A percentile compares a stretch with the other conserved stretches of the same genome.
phyloP scores from a whole-genome alignment of 306 rosid genomes.

The Rosa persica region DNA sequence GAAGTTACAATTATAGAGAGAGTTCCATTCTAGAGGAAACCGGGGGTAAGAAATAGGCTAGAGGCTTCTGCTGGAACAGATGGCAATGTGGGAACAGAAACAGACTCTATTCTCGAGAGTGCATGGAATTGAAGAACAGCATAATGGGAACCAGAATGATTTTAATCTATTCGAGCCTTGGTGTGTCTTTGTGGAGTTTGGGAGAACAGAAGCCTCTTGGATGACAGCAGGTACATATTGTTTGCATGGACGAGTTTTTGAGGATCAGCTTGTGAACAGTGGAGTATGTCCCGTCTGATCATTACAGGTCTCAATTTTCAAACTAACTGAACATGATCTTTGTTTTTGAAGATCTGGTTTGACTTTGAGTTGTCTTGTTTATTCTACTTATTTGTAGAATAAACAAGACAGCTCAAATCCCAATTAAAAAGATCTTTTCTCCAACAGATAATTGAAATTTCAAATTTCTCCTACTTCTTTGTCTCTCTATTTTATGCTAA shows the following conservation, averaged over 20 bases:
- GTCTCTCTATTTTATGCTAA: too few species aligned
- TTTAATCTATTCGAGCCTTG: conserved; percentile 49
- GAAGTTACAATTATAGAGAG: conserved; percentile 26
- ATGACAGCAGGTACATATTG: conserved; percentile 73
- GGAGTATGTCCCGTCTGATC: conserved; percentile 55
- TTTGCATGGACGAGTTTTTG: conserved; percentile 74
- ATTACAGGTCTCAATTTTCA: conserved; percentile 54
- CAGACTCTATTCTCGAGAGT: conserved; percentile 24
- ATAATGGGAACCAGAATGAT: conserved; percentile 29
- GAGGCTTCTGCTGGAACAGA: conserved; percentile 29
- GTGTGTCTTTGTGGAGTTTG: conserved; percentile 77
- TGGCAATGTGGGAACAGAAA: conserved; percentile 30
- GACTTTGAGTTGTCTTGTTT: too few species aligned
- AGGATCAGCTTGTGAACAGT: conserved; percentile 63
- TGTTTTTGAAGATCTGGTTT: too few species aligned
- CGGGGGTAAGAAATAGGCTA: conserved; percentile 27
- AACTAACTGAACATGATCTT: too few species aligned
- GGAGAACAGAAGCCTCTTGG: conserved; percentile 70
- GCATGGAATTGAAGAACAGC: conserved; percentile 28
- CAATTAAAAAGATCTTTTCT: too few species aligned
- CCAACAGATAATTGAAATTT: too few species aligned
- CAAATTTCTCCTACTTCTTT: too few species aligned
- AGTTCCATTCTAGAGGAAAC: conserved; percentile 12
- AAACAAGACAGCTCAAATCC: too few species aligned
- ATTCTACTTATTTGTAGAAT: too few species aligned